phyloP scores from a whole-genome alignment of 1,284 basidiomycete genomes.

The Ceratobasidium sp. region DNA sequence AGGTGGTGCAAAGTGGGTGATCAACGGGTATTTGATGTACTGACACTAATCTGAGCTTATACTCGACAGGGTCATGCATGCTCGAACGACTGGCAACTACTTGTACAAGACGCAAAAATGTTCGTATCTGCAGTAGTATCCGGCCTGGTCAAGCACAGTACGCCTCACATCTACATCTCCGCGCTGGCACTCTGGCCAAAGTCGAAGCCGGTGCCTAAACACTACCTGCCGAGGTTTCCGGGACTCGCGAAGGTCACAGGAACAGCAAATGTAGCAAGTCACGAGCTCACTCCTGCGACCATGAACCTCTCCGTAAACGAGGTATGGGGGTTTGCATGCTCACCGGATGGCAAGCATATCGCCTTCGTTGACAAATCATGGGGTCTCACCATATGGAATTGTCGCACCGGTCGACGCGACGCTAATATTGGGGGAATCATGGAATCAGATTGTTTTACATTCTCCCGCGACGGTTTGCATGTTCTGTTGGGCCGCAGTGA shows the following conservation, averaged over 20 bases:
- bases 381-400: too few relatives aligned
- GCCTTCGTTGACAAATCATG: too few relatives aligned
- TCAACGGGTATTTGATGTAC: not conserved
- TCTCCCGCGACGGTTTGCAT: too few relatives aligned
- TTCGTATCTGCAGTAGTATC: slow-evolving; percentile 40
- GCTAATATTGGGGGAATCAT: not conserved
- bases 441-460: not conserved
- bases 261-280: not conserved
- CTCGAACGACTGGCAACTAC: not conserved
- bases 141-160: slow-evolving; percentile 20
- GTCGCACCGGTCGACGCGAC: too few relatives aligned
- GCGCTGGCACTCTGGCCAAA: slow-evolving; percentile 46
- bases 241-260: not conserved
- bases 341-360: too few relatives aligned
- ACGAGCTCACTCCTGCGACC: too few relatives aligned
- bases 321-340: too few relatives aligned
- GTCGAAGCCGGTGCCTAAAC: not conserved
- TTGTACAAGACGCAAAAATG: slow-evolving; percentile 31
- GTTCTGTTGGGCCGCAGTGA: too few relatives aligned
- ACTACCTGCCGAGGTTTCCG: not conserved
- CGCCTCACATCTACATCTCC: slow-evolving; percentile 50
- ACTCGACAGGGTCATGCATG: not conserved
- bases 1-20: not conserved
- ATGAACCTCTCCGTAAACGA: too few relatives aligned
- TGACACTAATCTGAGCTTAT: not conserved